Evolutionary conservation across 2,329 filamentous ascomycete genomes (phyloP), one percentile per base, ranked within the genome.

Genomic region (Cladophialophora immunda): DNA sequence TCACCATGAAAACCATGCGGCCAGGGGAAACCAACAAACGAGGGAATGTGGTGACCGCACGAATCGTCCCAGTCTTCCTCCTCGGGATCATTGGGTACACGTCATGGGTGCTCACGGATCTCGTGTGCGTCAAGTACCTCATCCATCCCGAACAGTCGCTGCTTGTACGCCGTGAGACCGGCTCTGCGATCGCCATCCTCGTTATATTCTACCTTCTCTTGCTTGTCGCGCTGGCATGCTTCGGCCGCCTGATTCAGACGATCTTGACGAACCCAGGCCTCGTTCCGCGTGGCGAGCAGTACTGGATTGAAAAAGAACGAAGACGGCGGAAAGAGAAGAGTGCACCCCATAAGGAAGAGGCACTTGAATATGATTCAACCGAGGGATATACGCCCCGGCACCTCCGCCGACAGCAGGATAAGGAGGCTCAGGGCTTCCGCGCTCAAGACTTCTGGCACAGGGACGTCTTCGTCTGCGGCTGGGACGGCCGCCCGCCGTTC

Each of bases 401-500:
- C 53, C 32, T 69, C 19, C 64, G 67, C 15, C 57, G 45, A 25
- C 68, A 41, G 41, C 71, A 75, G 72, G 62, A 70, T 67, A 66
- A 75, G 71, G 70, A 72, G 67, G 66, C 72, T 1, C 45, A 54
- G 6, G 58, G 58, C 47, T 70, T 68, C 59, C 61, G 41, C 25
- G 64, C 68, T 11, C 60, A 73, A 38, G 66, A 80, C 63, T 76
- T 77, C 64, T 76, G 76, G 64, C 75, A 86, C 69, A 92, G 90
- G 76, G 90, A 97, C 72, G 87, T 92, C 1, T 98, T 96, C 76
- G 85, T 93, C 1, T 97, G 92, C 78, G 90, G 96, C 73, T 82
- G 84, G 13, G 91, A 95, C 73, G 95, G 95, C 0, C 84, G 90
- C n/a, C 94, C 94, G 0, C 87, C 88, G 34, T 98, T 92, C 89